Evolutionary conservation across 2,329 filamentous ascomycete species (phyloP).

Genomic region (Ceratocystis eucalypticola): DNA sequence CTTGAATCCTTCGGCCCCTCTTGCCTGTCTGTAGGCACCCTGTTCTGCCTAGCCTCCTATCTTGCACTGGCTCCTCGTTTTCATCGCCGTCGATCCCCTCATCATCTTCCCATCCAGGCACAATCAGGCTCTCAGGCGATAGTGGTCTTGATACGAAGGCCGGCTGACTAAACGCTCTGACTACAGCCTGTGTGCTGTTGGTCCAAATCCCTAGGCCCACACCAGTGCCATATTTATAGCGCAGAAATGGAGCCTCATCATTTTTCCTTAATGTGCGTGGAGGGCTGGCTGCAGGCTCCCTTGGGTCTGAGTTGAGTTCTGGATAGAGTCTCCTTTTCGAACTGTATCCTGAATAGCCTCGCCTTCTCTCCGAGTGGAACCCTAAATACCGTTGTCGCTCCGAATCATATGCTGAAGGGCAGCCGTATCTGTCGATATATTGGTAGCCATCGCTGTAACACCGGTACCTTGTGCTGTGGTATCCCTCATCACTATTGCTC

Average conservation of each 20-base stretch:
- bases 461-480: neutral
- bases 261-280: neutral
- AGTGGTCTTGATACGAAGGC: neutral
- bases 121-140: slow-evolving; percentile 7
- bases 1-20: neutral
- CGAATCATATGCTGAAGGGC: neutral
- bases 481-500: neutral
- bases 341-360: neutral
- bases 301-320: neutral
- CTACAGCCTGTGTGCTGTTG: neutral
- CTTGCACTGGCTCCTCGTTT: neutral
- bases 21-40: neutral
- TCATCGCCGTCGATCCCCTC: slow-evolving; percentile 2
- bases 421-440: neutral
- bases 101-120: slow-evolving; percentile 9
- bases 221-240: slow-evolving; percentile 8
- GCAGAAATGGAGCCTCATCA: neutral
- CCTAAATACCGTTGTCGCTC: neutral
- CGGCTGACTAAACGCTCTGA: neutral
- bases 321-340: neutral
- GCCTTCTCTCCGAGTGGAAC: neutral
- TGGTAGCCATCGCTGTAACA: slow-evolving; percentile 4
- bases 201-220: slow-evolving; percentile 7
- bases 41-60: neutral
- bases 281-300: neutral